These are phyloP conservation scores for Fusarium beomiforme DNA, from an alignment of 2,329 filamentous ascomycete genomes.

Conservation along the genomic window DNA sequence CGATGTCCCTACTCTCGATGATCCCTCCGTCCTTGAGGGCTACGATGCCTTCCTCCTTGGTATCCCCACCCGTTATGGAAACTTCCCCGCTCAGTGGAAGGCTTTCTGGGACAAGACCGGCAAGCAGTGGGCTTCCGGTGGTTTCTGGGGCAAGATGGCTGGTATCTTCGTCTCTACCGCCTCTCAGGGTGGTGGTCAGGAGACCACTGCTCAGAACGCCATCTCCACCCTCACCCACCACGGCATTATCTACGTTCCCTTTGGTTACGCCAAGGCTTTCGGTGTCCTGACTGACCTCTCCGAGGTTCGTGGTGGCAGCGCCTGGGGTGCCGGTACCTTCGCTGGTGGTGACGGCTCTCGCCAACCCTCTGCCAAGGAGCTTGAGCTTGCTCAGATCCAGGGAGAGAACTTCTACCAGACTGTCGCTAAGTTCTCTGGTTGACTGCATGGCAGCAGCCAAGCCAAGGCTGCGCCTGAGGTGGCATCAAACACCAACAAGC, in stretches of 20 bases:
- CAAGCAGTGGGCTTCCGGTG: conserved; percentile 81
- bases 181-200: conserved; percentile 88
- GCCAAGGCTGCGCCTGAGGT: conserved; percentile 42
- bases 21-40: conserved; percentile 67
- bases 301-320: conserved; percentile 85
- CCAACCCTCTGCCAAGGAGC: conserved; percentile 79
- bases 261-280: conserved; percentile 89
- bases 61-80: conserved; percentile 95
- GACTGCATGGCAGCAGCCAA: conserved; percentile 76
- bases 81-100: conserved; percentile 98
- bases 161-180: conserved; percentile 92
- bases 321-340: conserved; percentile 97
- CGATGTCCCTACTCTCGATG: conserved; percentile 70
- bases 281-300: conserved; percentile 72
- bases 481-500: conserved; percentile 40
- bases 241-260: conserved; percentile 94
- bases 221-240: conserved; percentile 92
- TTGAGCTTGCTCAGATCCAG: conserved; percentile 82
- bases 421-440: conserved; percentile 76
- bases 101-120: conserved; percentile 92
- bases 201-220: conserved; percentile 81
- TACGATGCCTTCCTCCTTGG: conserved; percentile 95
- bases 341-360: conserved; percentile 82
- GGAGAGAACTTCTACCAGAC: conserved; percentile 85
- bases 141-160: conserved; percentile 86